phyloP scores from a whole-genome alignment of 2,329 filamentous ascomycete species.

The Mollisia scopiformis region DNA sequence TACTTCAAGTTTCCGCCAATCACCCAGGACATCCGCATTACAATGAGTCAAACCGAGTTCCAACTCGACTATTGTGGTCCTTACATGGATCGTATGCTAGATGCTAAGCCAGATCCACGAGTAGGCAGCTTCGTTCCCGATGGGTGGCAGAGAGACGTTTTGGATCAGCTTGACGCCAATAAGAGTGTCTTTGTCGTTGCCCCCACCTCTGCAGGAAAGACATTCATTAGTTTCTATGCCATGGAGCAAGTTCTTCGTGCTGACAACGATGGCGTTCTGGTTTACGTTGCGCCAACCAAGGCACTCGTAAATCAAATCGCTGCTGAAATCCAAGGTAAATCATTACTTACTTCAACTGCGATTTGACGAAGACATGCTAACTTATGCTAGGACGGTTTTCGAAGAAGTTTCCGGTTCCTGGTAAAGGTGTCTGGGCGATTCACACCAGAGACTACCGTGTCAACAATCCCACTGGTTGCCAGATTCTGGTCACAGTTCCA shows the following conservation, averaged over 20 bases:
- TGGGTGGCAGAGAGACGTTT: conserved; percentile 73
- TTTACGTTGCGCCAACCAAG: conserved; percentile 83
- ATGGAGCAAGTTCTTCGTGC: conserved; percentile 76
- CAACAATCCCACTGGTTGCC: conserved; percentile 73
- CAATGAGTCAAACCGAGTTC: conserved; percentile 56
- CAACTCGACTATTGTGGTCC: conserved; percentile 72
- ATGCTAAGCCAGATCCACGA: conserved; percentile 67
- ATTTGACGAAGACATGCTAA: conserved; percentile 6
- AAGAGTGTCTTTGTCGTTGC: conserved; percentile 76
- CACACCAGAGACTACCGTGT: conserved; percentile 76
- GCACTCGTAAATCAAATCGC: conserved; percentile 84
- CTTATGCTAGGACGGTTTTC: conserved; percentile 55
- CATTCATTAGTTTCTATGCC: conserved; percentile 83
- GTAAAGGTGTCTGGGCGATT: conserved; percentile 76
- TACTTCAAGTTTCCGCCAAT: conserved; percentile 43
- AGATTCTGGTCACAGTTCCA: conserved; percentile 77
- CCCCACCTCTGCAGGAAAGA: conserved; percentile 80
- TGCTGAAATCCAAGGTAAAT: conserved; percentile 69
- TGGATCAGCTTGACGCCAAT: conserved; percentile 72
- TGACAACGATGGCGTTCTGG: conserved; percentile 70
- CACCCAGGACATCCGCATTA: conserved; percentile 33
- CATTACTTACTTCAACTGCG: not conserved
- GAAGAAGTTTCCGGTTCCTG: conserved; percentile 59
- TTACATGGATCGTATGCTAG: conserved; percentile 75
- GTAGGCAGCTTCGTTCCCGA: conserved; percentile 73